Evolutionary conservation across 2,329 filamentous ascomycete species (phyloP), one percentile per base, ranked within the genome.

Genomic region (Clonostachys solani): DNA sequence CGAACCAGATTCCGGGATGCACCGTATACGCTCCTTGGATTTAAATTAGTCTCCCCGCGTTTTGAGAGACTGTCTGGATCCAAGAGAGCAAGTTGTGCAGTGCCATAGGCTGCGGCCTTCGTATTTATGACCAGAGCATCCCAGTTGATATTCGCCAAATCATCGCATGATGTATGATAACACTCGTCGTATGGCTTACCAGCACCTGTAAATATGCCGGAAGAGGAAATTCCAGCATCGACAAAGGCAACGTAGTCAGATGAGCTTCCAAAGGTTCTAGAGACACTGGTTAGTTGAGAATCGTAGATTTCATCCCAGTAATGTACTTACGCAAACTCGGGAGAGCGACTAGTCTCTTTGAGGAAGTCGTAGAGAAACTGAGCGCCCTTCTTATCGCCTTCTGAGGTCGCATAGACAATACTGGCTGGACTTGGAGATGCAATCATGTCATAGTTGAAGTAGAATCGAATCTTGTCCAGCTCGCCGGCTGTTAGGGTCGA

Each of bases 401-500:
- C 58, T 45, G 60, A 55, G 48, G 62, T 40, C 2, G 36, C 60
- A 49, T 66, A 66, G 41, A 68, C 56, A 42, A 54, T 53, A 52
- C 57, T 65, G 42, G 56, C 52, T 7, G 64, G 58, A 4, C 53
- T 50, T 33, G 58, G 56, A 7, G 62, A 66, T 12, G 58, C 65
- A 38, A 84, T 80, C 81, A 84, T 84, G 65, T 84, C 81, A 55
- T 80, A 83, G 65, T 84, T 81, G 57, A 84, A 74, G 64, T 83
- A 81, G n/a, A 84, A 74, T 5, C 73, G 69, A 57, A 85, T 78
- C 62, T 81, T 81, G 48, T 73, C 61, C 2, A 56, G 54, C 40
- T 65, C 62, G 6, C 52, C 57, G 17, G 52, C 47, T 19, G 56
- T 49, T 38, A 65, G 60, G 15, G 47, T 55, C 38, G 52, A 44